Evolutionary conservation across 2,329 filamentous ascomycete genomes (phyloP).

Genomic region (Emydomyces testavorans): DNA sequence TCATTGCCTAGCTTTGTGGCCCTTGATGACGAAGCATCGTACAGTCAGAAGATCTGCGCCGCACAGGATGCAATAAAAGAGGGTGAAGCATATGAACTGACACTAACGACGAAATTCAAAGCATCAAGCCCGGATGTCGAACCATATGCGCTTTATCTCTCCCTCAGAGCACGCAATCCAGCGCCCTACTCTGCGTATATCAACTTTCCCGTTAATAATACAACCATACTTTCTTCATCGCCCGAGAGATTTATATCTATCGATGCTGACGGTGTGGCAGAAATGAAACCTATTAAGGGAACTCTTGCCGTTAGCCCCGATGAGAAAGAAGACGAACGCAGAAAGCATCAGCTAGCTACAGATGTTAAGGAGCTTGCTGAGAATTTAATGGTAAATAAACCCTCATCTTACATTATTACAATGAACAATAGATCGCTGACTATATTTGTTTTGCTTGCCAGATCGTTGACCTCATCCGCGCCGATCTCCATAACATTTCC

Average conservation of each 20-base stretch:
- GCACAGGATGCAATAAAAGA: conserved; percentile 63
- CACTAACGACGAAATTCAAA: conserved; percentile 63
- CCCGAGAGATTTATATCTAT: conserved; percentile 80
- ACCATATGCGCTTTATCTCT: conserved; percentile 48
- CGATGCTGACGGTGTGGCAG: conserved; percentile 38
- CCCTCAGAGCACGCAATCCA: conserved; percentile 59
- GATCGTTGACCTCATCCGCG: conserved; percentile 89
- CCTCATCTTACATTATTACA: neutral
- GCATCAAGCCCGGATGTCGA: conserved; percentile 37
- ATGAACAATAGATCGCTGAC: neutral
- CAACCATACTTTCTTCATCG: conserved; percentile 59
- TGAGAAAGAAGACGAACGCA: conserved; percentile 61
- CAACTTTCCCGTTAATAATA: conserved; percentile 53
- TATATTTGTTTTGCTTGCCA: neutral
- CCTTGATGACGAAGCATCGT: conserved; percentile 35
- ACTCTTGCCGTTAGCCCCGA: conserved; percentile 68
- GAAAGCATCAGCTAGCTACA: conserved; percentile 50
- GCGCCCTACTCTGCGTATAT: conserved; percentile 79
- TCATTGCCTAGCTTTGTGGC: conserved; percentile 14
- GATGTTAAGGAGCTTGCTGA: conserved; percentile 85
- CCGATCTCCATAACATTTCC: conserved; percentile 79
- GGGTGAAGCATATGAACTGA: conserved; percentile 77
- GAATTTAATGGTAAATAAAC: conserved; percentile 63
- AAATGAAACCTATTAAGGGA: conserved; percentile 89
- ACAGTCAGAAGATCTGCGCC: conserved; percentile 53